Conservation (phyloP, 441 rosid species). For the Cnidoscolus chayamansa region DNA sequence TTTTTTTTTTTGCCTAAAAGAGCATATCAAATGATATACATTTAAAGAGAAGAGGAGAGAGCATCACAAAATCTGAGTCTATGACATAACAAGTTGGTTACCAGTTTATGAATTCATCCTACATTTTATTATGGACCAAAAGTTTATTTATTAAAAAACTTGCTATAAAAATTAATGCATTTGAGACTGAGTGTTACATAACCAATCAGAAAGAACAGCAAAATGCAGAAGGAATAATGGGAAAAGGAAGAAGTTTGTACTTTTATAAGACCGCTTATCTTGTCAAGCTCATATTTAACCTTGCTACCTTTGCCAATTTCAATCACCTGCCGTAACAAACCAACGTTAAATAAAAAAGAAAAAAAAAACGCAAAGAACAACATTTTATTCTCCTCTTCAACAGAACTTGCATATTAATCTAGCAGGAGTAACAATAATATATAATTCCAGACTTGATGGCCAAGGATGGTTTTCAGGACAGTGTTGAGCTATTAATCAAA, state of each 20-base stretch:
- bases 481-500: neutral
- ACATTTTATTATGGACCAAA: neutral
- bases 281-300: conserved; percentile 97
- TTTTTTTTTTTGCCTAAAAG: neutral
- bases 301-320: conserved; percentile 94
- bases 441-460: neutral
- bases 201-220: neutral
- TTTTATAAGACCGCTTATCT: conserved; percentile 78
- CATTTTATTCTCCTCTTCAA: neutral
- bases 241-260: conserved; percentile 31
- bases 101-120: neutral
- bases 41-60: neutral
- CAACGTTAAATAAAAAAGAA: neutral
- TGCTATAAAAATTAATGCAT: neutral
- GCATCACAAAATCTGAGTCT: neutral
- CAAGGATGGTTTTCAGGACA: neutral
- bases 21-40: neutral
- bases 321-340: conserved; percentile 53
- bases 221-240: neutral
- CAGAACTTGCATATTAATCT: neutral
- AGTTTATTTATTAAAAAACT: neutral
- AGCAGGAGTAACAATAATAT: neutral
- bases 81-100: neutral
- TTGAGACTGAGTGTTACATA: neutral
- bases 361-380: neutral